Base-by-base conservation (phyloP, 305 asterid genomes). In the Fraxinus dipetala region DNA sequence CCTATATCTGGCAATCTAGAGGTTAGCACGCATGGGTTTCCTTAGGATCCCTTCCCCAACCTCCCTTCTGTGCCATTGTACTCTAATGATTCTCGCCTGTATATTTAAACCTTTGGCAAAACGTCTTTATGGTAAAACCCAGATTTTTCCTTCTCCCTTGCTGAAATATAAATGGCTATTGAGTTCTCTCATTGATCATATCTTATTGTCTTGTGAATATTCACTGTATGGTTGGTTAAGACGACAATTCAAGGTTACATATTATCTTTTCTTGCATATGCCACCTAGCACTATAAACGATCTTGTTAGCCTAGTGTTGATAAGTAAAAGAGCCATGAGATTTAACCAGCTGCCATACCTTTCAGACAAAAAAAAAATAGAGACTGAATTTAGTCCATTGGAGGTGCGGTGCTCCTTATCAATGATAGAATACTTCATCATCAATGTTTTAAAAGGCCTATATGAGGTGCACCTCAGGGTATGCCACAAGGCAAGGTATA, bases 1-100 rank as follows among this genome's bases (percentile, higher is more conserved):
- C 99, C 99, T 36, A 96, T 96, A 80, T 91, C 98, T 26, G 94
- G 98, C 81, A 96, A 96, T 82, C 32, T 94, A 91, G 99, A 96
- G 99, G 99, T 96, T 18, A 34, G 96, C 83, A 40, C 61, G 45
- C 84, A 81, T 67, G 81, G 32, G 77, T 82, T 75, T 18, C 69
- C 72, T 77, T 76, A 16, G 8, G 78, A 32, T 36, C 18, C 34
- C 26, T 67, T 54, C 31, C 28, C 30, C 70, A 54, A 0, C 69
- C 69, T 20, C 31, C 31, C 70, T 59, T 59, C 11, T 7, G 70
- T 22, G 14, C 14, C 70, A 22, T 59, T 59, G 20, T 59, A 59
- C 24, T 54, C 63, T 5, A 54, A 16, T 54, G 22, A n/a, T 54
- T 54, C 63, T 54, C 24, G 18, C 24, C 63, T 54, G 63, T 54